A percentile compares a stretch with the other conserved stretches of the same genome.
phyloP scores from a whole-genome alignment of 2,329 filamentous ascomycete species.

The Aspergillus texensis region DNA sequence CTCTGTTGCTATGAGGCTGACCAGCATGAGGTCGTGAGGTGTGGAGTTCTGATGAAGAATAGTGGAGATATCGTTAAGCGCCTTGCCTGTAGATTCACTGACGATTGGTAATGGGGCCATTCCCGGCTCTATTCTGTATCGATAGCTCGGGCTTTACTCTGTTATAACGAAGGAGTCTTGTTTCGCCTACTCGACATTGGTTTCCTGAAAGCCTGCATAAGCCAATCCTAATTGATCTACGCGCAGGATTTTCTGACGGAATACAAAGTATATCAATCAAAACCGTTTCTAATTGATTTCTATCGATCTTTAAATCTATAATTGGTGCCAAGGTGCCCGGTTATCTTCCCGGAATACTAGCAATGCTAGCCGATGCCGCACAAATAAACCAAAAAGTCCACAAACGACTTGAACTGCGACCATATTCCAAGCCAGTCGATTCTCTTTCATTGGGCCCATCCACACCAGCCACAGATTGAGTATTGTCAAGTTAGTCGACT shows the following conservation, averaged over 20 bases:
- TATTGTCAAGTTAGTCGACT: conserved; percentile 88
- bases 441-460: conserved; percentile 88
- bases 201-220: not conserved
- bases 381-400: conserved; percentile 81
- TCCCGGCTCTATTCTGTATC: not conserved
- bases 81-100: not conserved
- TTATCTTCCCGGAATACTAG: conserved; percentile 93
- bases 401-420: conserved; percentile 74
- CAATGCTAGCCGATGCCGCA: conserved; percentile 81
- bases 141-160: not conserved
- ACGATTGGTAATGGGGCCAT: not conserved
- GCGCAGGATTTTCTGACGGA: not conserved
- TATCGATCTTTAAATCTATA: not conserved
- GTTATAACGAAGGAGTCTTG: not conserved
- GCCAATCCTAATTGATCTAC: not conserved
- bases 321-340: conserved; percentile 30
- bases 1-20: not conserved
- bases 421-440: conserved; percentile 77
- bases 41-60: not conserved
- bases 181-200: not conserved
- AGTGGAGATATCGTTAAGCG: not conserved
- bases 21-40: not conserved
- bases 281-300: not conserved
- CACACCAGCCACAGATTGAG: conserved; percentile 96
- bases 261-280: not conserved